Evolutionary conservation across 164 flowering plant genomes (phyloP), one percentile per base, ranked within the genome.

Genomic region (Vitis cinerea): DNA sequence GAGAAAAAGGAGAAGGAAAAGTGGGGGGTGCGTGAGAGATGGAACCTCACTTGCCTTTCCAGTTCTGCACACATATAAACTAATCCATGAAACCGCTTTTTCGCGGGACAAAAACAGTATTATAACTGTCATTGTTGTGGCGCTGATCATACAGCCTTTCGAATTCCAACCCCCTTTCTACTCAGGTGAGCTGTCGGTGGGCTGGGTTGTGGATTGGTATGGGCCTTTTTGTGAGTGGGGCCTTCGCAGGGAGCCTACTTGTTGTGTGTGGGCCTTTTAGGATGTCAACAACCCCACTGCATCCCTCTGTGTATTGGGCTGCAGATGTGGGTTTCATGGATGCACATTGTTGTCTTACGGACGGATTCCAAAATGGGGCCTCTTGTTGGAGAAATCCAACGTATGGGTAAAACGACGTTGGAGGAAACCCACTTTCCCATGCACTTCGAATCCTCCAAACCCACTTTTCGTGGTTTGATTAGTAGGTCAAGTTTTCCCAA

Each of bases 101-200:
- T 30, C 70, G 78, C 78, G 83, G 81, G 78, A 78, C 75, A 10
- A 59, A 71, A 65, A 66, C 81, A 79, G 59, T 80, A 30, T 77
- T 71, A 75, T 77, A 79, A 77, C 76, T 68, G 72, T 54, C 78
- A 54, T 54, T 30, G 8, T 55, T 48, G 73, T 72, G 77, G 66
- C 65, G 68, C 74, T 78, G 70, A 79, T 79, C 55, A 79, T 75
- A 30, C 10, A 12, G 61, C 16, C 51, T 61, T 14, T 50, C 27
- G 27, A 23, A 4, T 37, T 3, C 5, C 44, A 3, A n/a, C 23
- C 69, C 37, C 10, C 23, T 19, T 27, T 12, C 54, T 50, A 3
- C 3, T 44, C 63, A 53, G 64, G 44, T 37, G 44, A 23, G 72
- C 68, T 78, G 80, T 74, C 71, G 13, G 62, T 23, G 69, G 60